phyloP scores from a whole-genome alignment of 192 early-diverging fungal species.

The Rhizoclosmatium sp. region DNA sequence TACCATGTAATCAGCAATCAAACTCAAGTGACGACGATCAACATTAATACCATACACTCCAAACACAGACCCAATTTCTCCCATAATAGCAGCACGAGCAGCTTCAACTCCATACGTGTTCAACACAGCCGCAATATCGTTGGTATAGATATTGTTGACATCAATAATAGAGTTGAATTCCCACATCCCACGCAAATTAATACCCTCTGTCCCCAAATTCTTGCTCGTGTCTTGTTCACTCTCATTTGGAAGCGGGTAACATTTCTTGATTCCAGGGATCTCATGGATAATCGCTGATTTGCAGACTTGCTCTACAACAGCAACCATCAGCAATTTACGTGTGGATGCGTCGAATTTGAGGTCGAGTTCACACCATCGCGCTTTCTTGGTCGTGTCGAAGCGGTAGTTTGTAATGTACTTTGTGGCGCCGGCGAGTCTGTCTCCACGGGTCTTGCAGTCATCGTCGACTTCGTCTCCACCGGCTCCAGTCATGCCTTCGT shows the following conservation, averaged over 20 bases:
- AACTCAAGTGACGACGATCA: conserved; percentile 90
- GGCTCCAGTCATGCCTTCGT: conserved; percentile 53
- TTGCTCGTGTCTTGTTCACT: conserved; percentile 77
- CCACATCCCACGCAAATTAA: conserved; percentile 94
- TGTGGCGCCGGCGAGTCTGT: conserved; percentile 61
- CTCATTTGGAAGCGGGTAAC: conserved; percentile 83
- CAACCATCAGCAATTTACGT: conserved; percentile 95
- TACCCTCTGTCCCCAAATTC: conserved; percentile 87
- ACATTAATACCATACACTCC: conserved; percentile 93
- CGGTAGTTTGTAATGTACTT: conserved; percentile 76
- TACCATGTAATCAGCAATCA: conserved; percentile 99
- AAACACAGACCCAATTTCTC: conserved; percentile 92
- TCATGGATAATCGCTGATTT: conserved; percentile 83
- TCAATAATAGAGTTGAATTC: conserved; percentile 75
- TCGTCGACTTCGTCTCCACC: conserved; percentile 46
- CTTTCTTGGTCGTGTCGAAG: conserved; percentile 69
- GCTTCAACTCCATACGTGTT: conserved; percentile 98
- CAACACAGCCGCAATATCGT: conserved; percentile 95
- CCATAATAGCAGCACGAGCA: conserved; percentile 88
- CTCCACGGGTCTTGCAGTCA: conserved; percentile 53
- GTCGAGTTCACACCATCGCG: conserved; percentile 81
- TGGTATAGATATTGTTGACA: conserved; percentile 87
- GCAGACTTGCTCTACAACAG: conserved; percentile 80
- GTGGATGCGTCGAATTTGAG: conserved; percentile 88
- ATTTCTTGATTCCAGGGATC: conserved; percentile 79